A percentile compares a stretch with the other conserved stretches of the same genome.
Evolutionary conservation across 73 alveolate species (phyloP).

Genomic region (Paramecium primaurelia): DNA sequence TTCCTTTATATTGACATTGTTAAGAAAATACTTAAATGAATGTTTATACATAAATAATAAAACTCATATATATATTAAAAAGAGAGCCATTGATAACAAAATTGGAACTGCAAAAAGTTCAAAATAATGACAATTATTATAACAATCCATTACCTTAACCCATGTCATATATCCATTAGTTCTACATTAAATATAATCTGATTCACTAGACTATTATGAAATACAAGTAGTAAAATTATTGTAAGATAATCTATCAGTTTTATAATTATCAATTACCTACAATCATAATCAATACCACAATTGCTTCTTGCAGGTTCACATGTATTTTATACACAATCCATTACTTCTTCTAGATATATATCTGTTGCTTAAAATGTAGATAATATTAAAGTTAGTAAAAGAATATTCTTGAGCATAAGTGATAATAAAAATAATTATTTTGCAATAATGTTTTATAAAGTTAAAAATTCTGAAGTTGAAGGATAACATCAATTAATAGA

Average conservation of each 20-base stretch:
- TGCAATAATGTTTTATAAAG: not conserved
- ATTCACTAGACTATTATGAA: not conserved
- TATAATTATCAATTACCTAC: not conserved
- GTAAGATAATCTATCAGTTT: not conserved
- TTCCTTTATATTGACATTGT: conserved; percentile 37
- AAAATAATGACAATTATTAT: conserved; percentile 29
- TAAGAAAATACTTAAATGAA: conserved; percentile 35
- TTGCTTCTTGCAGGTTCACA: not conserved
- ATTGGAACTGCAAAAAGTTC: not conserved
- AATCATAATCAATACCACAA: conserved; percentile 33
- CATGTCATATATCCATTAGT: conserved; percentile 39
- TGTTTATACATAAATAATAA: not conserved
- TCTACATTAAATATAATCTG: conserved; percentile 6
- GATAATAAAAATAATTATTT: not conserved
- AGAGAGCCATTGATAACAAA: not conserved
- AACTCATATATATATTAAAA: not conserved
- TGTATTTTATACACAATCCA: conserved; percentile 19
- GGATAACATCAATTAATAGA: conserved; percentile 11
- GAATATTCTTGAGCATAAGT: not conserved
- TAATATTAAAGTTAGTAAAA: not conserved
- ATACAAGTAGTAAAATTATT: conserved; percentile 25
- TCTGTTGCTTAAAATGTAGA: not conserved
- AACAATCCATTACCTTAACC: conserved; percentile 44
- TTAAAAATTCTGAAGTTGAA: conserved; percentile 38
- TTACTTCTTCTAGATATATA: conserved; percentile 15